phyloP scores from a whole-genome alignment of 176 grass and related monocot genomes.

The Avena atlantica region DNA sequence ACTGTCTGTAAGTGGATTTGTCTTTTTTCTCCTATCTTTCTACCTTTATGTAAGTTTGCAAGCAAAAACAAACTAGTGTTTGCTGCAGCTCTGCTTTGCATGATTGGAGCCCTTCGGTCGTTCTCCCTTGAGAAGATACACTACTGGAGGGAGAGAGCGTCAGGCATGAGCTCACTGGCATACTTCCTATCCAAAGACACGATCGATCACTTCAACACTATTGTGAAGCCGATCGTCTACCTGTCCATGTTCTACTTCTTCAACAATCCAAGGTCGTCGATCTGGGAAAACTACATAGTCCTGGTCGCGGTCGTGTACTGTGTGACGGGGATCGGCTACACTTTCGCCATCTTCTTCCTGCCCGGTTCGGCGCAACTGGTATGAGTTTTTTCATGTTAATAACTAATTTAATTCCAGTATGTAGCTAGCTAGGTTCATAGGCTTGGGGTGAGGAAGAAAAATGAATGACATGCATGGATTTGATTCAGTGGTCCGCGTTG shows the following conservation, averaged over 20 bases:
- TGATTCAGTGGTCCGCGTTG: slow-evolving; percentile 79
- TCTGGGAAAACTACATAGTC: slow-evolving; percentile 77
- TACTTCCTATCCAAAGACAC: slow-evolving; percentile 90
- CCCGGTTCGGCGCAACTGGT: slow-evolving; percentile 87
- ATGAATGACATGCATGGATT: not conserved
- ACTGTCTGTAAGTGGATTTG: slow-evolving; percentile 78
- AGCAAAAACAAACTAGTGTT: slow-evolving; percentile 17
- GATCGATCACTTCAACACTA: slow-evolving; percentile 85
- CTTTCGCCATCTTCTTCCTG: slow-evolving; percentile 90
- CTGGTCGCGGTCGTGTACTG: slow-evolving; percentile 82
- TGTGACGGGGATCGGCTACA: slow-evolving; percentile 84
- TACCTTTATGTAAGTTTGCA: not conserved
- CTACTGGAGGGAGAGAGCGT: slow-evolving; percentile 81
- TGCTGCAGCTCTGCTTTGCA: slow-evolving; percentile 74
- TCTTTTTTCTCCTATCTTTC: not conserved
- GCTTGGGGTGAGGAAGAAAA: not conserved
- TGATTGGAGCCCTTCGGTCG: slow-evolving; percentile 85
- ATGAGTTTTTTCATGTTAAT: not conserved
- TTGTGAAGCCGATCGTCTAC: slow-evolving; percentile 87
- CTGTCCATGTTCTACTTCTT: slow-evolving; percentile 98
- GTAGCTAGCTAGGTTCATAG: not conserved
- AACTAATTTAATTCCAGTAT: not conserved
- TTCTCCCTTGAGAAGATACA: slow-evolving; percentile 87
- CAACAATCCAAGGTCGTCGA: slow-evolving; percentile 88
- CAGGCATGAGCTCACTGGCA: slow-evolving; percentile 85